A percentile compares a stretch with the other conserved stretches of the same genome.
Evolutionary conservation across 495 filamentous ascomycete genomes (phyloP).

Genomic region (Amniculicola lignicola): DNA sequence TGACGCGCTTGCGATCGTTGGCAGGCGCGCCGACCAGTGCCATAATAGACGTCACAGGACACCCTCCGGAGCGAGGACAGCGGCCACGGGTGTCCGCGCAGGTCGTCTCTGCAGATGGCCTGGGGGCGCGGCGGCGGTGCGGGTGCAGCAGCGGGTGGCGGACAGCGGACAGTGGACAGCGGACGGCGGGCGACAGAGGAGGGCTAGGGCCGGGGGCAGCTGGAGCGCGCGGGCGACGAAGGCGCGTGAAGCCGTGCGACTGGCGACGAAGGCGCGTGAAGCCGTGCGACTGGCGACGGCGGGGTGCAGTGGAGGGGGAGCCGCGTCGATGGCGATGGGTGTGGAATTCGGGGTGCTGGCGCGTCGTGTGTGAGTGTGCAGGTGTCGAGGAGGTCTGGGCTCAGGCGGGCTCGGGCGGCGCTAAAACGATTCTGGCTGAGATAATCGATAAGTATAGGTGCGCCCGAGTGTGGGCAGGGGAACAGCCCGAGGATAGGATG

Average conservation of each 20-base stretch:
- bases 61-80: slow-evolving; percentile 34
- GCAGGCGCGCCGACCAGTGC: slow-evolving; percentile 79
- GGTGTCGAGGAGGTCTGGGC: slow-evolving; percentile 14
- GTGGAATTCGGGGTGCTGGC: neutral
- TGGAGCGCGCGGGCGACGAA: neutral
- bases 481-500: neutral
- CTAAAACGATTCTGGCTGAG: slow-evolving; percentile 23
- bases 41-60: slow-evolving; percentile 51
- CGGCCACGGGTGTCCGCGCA: slow-evolving; percentile 14
- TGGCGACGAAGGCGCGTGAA: slow-evolving; percentile 1
- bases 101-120: neutral
- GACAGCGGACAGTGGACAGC: slow-evolving; percentile 19
- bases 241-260: neutral
- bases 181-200: slow-evolving; percentile 1
- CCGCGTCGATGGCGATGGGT: slow-evolving; percentile 12
- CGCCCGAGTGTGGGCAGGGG: slow-evolving; percentile 4
- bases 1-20: slow-evolving; percentile 92
- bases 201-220: neutral
- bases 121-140: slow-evolving; percentile 7
- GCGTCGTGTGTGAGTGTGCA: slow-evolving; percentile 11
- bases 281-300: neutral
- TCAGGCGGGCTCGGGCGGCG: slow-evolving; percentile 9
- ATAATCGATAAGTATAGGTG: slow-evolving; percentile 35
- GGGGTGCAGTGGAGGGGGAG: slow-evolving; percentile 2
- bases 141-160: slow-evolving; percentile 26